Evolutionary conservation across 441 rosid genomes (phyloP).

Genomic region (Aleurites moluccanus): DNA sequence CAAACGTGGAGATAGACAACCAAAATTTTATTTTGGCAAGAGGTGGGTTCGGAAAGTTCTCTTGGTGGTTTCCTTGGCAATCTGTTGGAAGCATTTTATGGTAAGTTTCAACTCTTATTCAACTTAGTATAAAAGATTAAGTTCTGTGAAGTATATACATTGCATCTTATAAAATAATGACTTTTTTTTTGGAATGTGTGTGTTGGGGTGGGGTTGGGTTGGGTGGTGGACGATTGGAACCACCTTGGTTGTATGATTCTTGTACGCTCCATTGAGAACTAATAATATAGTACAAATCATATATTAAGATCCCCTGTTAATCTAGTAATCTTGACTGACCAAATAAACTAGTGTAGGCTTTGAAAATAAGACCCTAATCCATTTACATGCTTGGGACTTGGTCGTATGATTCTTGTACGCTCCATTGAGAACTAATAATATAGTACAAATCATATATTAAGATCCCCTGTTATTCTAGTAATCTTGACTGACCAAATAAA

Average conservation of each 20-base stretch:
- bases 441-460: too few relatives aligned
- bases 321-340: too few relatives aligned
- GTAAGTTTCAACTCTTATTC: constrained; percentile 35
- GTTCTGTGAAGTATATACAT: neutral
- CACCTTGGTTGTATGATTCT: neutral
- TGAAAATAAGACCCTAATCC: too few relatives aligned
- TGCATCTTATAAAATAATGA: neutral
- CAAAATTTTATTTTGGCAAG: constrained; percentile 31
- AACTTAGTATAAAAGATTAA: neutral
- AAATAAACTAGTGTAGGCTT: too few relatives aligned
- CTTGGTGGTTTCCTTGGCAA: constrained; percentile 53
- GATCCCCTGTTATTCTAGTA: neutral
- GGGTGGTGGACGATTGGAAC: too few relatives aligned
- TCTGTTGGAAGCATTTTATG: constrained; percentile 78
- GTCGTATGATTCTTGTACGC: neutral
- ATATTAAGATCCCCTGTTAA: neutral
- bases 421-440: too few relatives aligned
- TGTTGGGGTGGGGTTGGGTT: neutral
- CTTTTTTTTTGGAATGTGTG: too few relatives aligned
- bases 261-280: neutral
- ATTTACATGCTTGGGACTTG: too few relatives aligned
- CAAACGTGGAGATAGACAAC: constrained; percentile 26
- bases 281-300: too few relatives aligned
- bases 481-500: neutral
- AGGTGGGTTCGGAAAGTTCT: constrained; percentile 58